Evolutionary conservation across 2,329 filamentous ascomycete species (phyloP).

Genomic region (Colletotrichum destructivum): DNA sequence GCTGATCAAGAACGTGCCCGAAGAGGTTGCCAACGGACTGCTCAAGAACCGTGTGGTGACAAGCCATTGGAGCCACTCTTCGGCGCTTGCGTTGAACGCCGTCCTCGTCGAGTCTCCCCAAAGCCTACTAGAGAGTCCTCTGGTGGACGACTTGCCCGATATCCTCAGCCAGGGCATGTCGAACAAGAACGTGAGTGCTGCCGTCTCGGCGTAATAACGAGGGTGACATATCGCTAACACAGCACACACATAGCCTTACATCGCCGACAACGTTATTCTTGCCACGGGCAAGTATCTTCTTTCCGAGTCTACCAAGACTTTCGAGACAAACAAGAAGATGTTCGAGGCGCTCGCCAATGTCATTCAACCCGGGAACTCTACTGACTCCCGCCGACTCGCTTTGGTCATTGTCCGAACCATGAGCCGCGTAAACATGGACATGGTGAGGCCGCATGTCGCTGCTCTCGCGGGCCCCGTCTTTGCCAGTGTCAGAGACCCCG

Average conservation of each 20-base stretch:
- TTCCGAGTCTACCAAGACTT: conserved; percentile 76
- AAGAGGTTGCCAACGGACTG: conserved; percentile 74
- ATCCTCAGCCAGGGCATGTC: conserved; percentile 85
- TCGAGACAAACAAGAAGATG: conserved; percentile 83
- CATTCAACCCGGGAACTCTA: conserved; percentile 83
- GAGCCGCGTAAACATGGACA: conserved; percentile 82
- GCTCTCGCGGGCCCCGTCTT: conserved; percentile 89
- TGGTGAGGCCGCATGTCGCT: conserved; percentile 85
- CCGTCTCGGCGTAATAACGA: conserved; percentile 2
- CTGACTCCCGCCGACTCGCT: conserved; percentile 87
- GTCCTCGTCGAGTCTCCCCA: conserved; percentile 86
- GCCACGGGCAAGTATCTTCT: conserved; percentile 94
- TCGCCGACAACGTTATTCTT: conserved; percentile 89
- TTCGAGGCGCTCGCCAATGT: conserved; percentile 83
- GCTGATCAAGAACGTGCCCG: conserved; percentile 87
- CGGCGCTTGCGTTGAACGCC: conserved; percentile 89
- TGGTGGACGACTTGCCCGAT: conserved; percentile 82
- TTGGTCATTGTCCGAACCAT: conserved; percentile 92
- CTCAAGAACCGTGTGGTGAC: conserved; percentile 84
- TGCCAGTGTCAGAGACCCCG: conserved; percentile 87
- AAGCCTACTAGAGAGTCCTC: conserved; percentile 74
- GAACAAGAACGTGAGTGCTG: conserved; percentile 77
- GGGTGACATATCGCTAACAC: conserved; percentile 43
- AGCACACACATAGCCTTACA: conserved; percentile 72
- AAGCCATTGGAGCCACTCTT: conserved; percentile 81